phyloP scores from a whole-genome alignment of 2,329 filamentous ascomycete genomes.

The Epichloe sibirici region DNA sequence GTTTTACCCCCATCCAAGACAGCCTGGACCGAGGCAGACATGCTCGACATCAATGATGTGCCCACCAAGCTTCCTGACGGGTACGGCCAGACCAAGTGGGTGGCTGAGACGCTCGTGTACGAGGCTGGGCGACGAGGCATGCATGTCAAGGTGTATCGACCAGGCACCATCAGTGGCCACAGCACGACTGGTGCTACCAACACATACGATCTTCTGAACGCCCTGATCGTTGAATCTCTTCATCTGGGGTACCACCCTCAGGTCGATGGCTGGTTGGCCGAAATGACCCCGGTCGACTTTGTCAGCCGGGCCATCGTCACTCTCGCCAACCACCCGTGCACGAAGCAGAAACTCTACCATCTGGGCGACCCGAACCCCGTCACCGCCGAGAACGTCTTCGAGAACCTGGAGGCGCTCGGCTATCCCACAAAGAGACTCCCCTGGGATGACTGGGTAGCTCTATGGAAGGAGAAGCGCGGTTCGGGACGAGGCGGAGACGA shows the following conservation, averaged over 20 bases:
- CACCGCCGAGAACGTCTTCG: constrained; percentile 52
- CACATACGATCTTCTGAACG: constrained; percentile 65
- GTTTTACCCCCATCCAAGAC: constrained; percentile 58
- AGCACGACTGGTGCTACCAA: constrained; percentile 64
- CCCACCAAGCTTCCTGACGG: constrained; percentile 58
- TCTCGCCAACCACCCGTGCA: constrained; percentile 50
- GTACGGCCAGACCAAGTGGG: constrained; percentile 74
- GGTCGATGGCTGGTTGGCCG: constrained; percentile 62
- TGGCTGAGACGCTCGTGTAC: constrained; percentile 61
- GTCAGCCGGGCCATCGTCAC: constrained; percentile 63
- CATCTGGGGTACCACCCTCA: constrained; percentile 58
- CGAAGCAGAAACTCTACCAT: constrained; percentile 57
- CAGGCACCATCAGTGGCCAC: constrained; percentile 69
- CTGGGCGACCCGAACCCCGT: constrained; percentile 62
- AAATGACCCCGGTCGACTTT: constrained; percentile 79
- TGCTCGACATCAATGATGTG: constrained; percentile 55
- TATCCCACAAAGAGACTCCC: constrained; percentile 54
- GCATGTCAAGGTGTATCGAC: constrained; percentile 58
- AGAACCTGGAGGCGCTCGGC: constrained; percentile 51
- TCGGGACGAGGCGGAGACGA: constrained; percentile 53
- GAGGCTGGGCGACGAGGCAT: constrained; percentile 58
- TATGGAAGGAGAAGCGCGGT: constrained; percentile 62
- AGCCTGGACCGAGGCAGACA: constrained; percentile 59
- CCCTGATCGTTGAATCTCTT: constrained; percentile 64
- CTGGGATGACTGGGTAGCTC: constrained; percentile 62